These are phyloP conservation scores for Penicillium steckii DNA, from an alignment of 495 filamentous ascomycete genomes.

Conservation along the genomic window DNA sequence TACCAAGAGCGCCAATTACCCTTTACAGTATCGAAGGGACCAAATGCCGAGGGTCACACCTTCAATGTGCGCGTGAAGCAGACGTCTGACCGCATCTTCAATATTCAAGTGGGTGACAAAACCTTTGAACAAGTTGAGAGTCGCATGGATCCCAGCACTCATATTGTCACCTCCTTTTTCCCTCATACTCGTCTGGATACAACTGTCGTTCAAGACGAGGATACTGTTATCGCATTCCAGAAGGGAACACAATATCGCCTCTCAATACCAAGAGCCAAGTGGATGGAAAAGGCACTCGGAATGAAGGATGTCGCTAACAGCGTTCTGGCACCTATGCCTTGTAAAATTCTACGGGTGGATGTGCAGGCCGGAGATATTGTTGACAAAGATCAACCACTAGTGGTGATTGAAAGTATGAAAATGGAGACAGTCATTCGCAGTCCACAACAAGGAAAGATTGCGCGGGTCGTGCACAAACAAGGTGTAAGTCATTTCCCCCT, in stretches of 20 bases:
- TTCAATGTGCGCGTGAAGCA: slow-evolving; percentile 70
- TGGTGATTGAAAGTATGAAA: slow-evolving; percentile 99
- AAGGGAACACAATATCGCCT: slow-evolving; percentile 75
- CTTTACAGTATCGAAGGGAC: slow-evolving; percentile 41
- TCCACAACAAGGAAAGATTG: slow-evolving; percentile 77
- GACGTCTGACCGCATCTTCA: slow-evolving; percentile 59
- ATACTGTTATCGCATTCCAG: slow-evolving; percentile 78
- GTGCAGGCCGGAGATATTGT: slow-evolving; percentile 78
- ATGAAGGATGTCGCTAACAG: slow-evolving; percentile 77
- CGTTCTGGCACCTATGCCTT: slow-evolving; percentile 91
- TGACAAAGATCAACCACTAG: slow-evolving; percentile 80
- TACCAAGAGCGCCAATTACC: slow-evolving; percentile 55
- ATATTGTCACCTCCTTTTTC: slow-evolving; percentile 58
- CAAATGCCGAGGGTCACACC: slow-evolving; percentile 32
- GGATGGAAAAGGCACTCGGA: slow-evolving; percentile 85
- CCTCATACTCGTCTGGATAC: slow-evolving; percentile 78
- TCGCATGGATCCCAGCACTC: slow-evolving; percentile 33
- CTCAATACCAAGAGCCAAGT: slow-evolving; percentile 63
- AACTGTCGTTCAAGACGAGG: slow-evolving; percentile 68
- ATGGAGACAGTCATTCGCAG: slow-evolving; percentile 98
- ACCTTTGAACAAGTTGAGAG: slow-evolving; percentile 47
- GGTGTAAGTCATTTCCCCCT: slow-evolving; percentile 63
- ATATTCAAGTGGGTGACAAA: slow-evolving; percentile 57
- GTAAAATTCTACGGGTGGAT: slow-evolving; percentile 85
- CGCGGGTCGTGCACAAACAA: slow-evolving; percentile 78